phyloP scores from a whole-genome alignment of 139 green algal genomes.

The Chlorella vulgaris region DNA sequence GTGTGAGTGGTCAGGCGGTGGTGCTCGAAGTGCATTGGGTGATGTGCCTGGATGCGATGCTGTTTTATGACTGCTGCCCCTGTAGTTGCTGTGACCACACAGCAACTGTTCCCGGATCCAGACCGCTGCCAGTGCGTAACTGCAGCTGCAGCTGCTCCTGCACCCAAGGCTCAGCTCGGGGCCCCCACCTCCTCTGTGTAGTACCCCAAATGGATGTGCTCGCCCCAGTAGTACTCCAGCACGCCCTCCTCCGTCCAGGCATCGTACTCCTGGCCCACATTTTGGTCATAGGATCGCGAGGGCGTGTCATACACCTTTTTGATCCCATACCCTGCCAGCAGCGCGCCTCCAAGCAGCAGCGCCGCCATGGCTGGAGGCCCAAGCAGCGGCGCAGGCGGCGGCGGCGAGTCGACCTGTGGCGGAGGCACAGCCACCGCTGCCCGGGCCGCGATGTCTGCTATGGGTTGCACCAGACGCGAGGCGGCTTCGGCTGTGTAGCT shows the following conservation, averaged over 20 bases:
- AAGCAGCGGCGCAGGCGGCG: background rate
- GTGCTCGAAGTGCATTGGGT: no score
- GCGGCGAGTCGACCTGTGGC: slow-evolving; percentile 8
- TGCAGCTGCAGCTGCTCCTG: no score
- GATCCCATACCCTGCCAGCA: slow-evolving; percentile 42
- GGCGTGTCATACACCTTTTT: slow-evolving; percentile 78
- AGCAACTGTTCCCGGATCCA: no score
- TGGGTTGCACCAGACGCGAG: background rate
- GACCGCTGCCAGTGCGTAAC: no score
- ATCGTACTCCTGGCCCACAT: slow-evolving; percentile 94
- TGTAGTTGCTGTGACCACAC: no score
- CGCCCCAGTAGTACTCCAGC: slow-evolving; percentile 91
- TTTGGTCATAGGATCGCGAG: slow-evolving; percentile 80
- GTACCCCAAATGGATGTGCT: slow-evolving; percentile 97
- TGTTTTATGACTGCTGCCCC: no score
- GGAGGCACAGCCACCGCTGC: background rate
- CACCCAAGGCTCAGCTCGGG: background rate
- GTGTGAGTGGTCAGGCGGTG: background rate
- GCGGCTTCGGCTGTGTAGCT: slow-evolving; percentile 6
- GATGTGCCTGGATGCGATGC: no score
- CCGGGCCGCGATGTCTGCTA: slow-evolving; percentile 10
- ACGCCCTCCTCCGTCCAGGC: slow-evolving; percentile 88
- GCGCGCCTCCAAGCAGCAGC: slow-evolving; percentile 27
- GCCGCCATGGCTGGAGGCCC: background rate
- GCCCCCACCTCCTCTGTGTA: slow-evolving; percentile 76